Evolutionary conservation across 306 rosid genomes (phyloP).

Genomic region (Fragaria iinumae): DNA sequence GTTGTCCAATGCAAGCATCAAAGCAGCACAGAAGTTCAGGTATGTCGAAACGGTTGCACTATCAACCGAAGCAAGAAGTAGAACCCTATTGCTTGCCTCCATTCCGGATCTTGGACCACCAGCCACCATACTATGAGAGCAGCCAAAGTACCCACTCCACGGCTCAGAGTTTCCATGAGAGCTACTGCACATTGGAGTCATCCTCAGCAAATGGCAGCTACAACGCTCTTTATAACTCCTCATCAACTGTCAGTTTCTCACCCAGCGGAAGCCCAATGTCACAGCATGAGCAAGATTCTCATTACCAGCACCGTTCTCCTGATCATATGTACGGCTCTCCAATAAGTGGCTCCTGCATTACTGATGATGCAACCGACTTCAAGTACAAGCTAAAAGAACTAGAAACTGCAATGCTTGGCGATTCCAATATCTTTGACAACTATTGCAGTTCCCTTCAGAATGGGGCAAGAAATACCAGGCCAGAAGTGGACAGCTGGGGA

Average conservation of each 20-base stretch:
- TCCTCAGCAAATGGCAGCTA: constrained; percentile 51
- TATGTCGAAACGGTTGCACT: constrained; percentile 51
- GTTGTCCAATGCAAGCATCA: constrained; percentile 69
- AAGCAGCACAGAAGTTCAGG: constrained; percentile 57
- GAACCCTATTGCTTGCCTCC: constrained; percentile 64
- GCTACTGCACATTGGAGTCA: constrained; percentile 86
- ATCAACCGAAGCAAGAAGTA: constrained; percentile 62
- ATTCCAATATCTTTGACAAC: constrained; percentile 53
- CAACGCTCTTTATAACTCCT: constrained; percentile 39
- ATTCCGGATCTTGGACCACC: constrained; percentile 46
- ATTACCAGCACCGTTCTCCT: constrained; percentile 51
- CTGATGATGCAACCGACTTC: constrained; percentile 62
- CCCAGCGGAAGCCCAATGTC: constrained; percentile 70
- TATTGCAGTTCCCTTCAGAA: constrained; percentile 45
- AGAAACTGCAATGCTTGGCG: constrained; percentile 92
- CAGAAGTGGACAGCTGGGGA: constrained; percentile 71
- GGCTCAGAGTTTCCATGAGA: constrained; percentile 34
- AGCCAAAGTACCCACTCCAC: constrained; percentile 42
- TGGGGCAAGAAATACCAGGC: constrained; percentile 35
- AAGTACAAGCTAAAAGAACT: constrained; percentile 76
- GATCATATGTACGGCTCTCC: constrained; percentile 69
- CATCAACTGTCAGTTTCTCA: constrained; percentile 68
- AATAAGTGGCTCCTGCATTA: constrained; percentile 70
- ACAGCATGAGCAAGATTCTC: constrained; percentile 71
- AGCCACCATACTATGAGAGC: constrained; percentile 43